phyloP scores from a whole-genome alignment of 2,329 filamentous ascomycete genomes.

The Berkeleyomyces basicola region DNA sequence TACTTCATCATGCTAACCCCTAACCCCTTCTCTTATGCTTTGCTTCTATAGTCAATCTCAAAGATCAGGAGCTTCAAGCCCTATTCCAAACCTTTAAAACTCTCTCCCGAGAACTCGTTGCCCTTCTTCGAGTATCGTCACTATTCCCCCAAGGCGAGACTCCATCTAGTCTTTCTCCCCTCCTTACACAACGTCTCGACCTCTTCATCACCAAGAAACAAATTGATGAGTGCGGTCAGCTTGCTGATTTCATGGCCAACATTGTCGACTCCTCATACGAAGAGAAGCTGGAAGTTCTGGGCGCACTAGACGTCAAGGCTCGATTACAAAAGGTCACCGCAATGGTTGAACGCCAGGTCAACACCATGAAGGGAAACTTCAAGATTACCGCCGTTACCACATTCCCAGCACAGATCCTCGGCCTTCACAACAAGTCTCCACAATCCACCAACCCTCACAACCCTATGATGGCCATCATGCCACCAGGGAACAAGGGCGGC shows the following conservation, averaged over 20 bases:
- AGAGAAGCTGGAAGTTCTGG: slow-evolving; percentile 75
- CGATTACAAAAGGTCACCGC: slow-evolving; percentile 70
- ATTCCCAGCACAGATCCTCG: slow-evolving; percentile 42
- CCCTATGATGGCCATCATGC: slow-evolving; percentile 22
- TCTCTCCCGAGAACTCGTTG: slow-evolving; percentile 70
- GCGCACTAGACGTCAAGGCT: slow-evolving; percentile 62
- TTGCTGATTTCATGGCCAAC: slow-evolving; percentile 96
- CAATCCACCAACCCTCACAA: slow-evolving; percentile 21
- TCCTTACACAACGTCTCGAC: slow-evolving; percentile 75
- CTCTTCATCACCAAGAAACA: slow-evolving; percentile 74
- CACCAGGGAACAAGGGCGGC: slow-evolving; percentile 16
- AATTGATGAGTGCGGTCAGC: slow-evolving; percentile 60
- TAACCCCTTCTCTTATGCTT: not conserved
- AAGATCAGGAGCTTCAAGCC: slow-evolving; percentile 47
- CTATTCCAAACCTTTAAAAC: slow-evolving; percentile 70
- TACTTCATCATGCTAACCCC: slow-evolving; percentile 4
- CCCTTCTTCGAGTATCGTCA: slow-evolving; percentile 67
- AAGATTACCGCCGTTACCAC: slow-evolving; percentile 66
- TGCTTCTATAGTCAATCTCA: slow-evolving; percentile 13
- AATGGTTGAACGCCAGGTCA: slow-evolving; percentile 66
- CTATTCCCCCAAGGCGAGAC: slow-evolving; percentile 56
- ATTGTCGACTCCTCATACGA: slow-evolving; percentile 75
- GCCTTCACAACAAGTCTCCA: slow-evolving; percentile 3
- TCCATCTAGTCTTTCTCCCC: slow-evolving; percentile 53
- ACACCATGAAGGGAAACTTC: slow-evolving; percentile 70